Evolutionary conservation across 2,329 filamentous ascomycete genomes (phyloP).

Genomic region (Coleophoma eucalyptorum): DNA sequence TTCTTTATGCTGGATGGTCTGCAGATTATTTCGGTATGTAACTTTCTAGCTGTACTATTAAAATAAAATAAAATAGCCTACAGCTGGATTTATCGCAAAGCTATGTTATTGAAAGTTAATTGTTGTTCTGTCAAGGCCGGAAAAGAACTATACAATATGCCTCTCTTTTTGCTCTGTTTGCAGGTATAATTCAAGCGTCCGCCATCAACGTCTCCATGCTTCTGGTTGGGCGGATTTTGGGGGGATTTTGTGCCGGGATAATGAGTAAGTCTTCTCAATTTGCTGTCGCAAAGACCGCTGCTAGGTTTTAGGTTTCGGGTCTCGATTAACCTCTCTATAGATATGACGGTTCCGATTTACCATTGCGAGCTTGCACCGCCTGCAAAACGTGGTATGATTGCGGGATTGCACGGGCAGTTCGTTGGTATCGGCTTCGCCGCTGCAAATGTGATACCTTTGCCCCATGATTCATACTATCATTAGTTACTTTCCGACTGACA

Average conservation of each 20-base stretch:
- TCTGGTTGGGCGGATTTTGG: not conserved
- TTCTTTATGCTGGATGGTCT: not conserved
- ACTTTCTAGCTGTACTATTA: not conserved
- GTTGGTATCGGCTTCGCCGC: constrained; percentile 48
- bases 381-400: constrained; percentile 22
- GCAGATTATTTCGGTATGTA: not conserved
- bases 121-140: not conserved
- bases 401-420: constrained; percentile 33
- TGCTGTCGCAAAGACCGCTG: no score
- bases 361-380: constrained; percentile 17
- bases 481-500: not conserved
- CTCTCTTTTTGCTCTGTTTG: not conserved
- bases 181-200: not conserved
- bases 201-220: not conserved
- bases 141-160: not conserved
- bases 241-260: not conserved
- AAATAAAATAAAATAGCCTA: not conserved
- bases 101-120: not conserved
- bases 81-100: not conserved
- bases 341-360: constrained; percentile 12
- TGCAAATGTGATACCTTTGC: constrained; percentile 34
- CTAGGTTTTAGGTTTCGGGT: not conserved
- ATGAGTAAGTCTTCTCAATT: not conserved
- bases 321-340: not conserved
- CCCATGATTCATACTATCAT: not conserved